phyloP scores from a whole-genome alignment of 2,329 filamentous ascomycete genomes.

The Fusarium chaquense region DNA sequence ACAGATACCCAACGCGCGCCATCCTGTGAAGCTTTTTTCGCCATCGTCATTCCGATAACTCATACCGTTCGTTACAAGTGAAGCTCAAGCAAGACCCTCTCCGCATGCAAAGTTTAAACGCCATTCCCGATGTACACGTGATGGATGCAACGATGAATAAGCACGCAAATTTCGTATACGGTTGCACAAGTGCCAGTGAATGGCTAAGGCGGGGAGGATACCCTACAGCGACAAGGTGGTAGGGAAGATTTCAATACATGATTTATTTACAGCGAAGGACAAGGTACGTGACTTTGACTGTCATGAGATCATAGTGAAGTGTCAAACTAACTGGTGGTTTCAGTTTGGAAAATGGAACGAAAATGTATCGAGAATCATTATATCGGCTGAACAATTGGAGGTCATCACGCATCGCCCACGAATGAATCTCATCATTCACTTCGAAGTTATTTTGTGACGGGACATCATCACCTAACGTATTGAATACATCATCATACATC shows the following conservation, averaged over 20 bases:
- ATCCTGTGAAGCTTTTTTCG: conserved; percentile 23
- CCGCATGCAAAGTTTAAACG: conserved; percentile 18
- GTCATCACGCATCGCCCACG: not conserved
- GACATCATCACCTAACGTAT: not conserved
- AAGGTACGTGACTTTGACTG: not conserved
- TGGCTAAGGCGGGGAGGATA: not conserved
- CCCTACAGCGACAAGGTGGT: not conserved
- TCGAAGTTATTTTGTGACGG: not conserved
- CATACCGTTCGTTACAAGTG: conserved; percentile 3
- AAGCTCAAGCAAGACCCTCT: conserved; percentile 7
- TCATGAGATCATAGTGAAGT: too few species aligned
- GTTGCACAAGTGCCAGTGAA: not conserved
- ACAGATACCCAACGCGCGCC: not conserved
- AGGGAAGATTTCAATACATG: not conserved
- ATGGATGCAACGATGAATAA: conserved; percentile 7
- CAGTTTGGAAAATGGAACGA: not conserved
- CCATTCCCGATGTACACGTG: conserved; percentile 25
- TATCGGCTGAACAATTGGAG: too few species aligned
- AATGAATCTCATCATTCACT: not conserved
- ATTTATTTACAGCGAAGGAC: not conserved
- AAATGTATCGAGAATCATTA: not conserved
- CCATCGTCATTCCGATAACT: conserved; percentile 2
- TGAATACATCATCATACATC: not conserved
- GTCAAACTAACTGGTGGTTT: not conserved
- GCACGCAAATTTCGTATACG: conserved; percentile 24